Evolutionary conservation across 2,329 filamentous ascomycete genomes (phyloP).

Genomic region (Tolypocladium ophioglossoides): DNA sequence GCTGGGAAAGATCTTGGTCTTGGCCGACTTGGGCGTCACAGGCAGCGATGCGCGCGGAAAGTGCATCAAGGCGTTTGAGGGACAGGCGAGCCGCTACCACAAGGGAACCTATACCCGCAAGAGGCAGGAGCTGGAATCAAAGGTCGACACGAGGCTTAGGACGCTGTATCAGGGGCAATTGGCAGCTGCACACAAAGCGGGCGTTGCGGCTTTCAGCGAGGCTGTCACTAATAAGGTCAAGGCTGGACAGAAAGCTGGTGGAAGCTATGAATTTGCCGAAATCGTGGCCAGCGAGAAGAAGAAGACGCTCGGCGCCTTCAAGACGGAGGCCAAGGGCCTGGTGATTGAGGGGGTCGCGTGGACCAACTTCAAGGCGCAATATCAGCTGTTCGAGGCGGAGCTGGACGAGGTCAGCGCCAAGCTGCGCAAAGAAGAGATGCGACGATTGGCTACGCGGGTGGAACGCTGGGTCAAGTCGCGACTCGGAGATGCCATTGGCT

Average conservation of each 20-base stretch:
- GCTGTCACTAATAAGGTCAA: conserved; percentile 84
- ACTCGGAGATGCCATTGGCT: conserved; percentile 73
- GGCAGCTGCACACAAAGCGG: conserved; percentile 77
- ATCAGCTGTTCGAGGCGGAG: conserved; percentile 76
- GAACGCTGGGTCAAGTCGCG: conserved; percentile 90
- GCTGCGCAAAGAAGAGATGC: conserved; percentile 91
- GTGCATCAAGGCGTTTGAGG: conserved; percentile 75
- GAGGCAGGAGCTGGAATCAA: conserved; percentile 70
- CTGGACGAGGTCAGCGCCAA: conserved; percentile 78
- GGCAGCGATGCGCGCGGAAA: conserved; percentile 64
- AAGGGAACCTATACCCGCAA: conserved; percentile 90
- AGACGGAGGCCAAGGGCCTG: conserved; percentile 62
- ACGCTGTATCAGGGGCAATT: conserved; percentile 82
- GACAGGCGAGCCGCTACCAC: conserved; percentile 87
- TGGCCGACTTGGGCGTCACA: conserved; percentile 62
- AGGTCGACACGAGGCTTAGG: conserved; percentile 83
- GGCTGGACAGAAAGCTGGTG: conserved; percentile 82
- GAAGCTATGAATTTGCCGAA: conserved; percentile 86
- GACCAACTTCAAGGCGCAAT: conserved; percentile 78
- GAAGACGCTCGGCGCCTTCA: conserved; percentile 64
- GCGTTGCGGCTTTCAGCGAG: conserved; percentile 75
- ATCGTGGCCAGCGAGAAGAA: conserved; percentile 80
- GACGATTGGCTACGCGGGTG: conserved; percentile 77
- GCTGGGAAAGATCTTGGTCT: conserved; percentile 60
- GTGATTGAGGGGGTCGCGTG: conserved; percentile 72